phyloP scores from a whole-genome alignment of 177 flowering plant species.

The Vitis hybrid region DNA sequence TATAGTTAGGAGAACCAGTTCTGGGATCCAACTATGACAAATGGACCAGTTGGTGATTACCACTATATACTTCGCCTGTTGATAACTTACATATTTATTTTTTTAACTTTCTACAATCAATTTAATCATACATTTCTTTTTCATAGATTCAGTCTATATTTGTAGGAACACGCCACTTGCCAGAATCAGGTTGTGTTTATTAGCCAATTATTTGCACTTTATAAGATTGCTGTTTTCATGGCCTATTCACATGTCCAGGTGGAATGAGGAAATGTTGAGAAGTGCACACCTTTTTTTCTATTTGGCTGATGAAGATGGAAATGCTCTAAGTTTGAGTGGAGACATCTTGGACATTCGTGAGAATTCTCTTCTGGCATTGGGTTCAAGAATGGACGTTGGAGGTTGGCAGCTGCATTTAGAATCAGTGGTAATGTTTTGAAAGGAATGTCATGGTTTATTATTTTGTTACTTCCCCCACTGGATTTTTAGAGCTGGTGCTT shows the following conservation, averaged over 20 bases:
- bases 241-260: conserved; percentile 30
- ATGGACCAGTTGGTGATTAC: too few relatives aligned
- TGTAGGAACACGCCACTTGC: background rate
- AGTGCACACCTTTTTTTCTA: conserved; percentile 83
- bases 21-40: too few relatives aligned
- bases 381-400: conserved; percentile 70
- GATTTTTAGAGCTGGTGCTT: too few relatives aligned
- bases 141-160: background rate
- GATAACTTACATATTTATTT: background rate
- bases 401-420: conserved; percentile 84
- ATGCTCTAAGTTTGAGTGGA: conserved; percentile 45
- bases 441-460: background rate
- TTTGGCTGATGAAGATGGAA: conserved; percentile 87
- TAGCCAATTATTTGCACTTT: background rate
- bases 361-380: conserved; percentile 61
- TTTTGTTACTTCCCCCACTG: too few relatives aligned
- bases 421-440: conserved; percentile 50
- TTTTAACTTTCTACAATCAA: background rate
- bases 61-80: too few relatives aligned
- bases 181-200: background rate
- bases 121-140: background rate
- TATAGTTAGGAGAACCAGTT: too few relatives aligned
- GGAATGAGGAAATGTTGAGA: conserved; percentile 44
- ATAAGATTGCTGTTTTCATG: conserved; percentile 7
- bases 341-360: conserved; percentile 34